phyloP scores from a whole-genome alignment of 371 early-diverging fungal genomes.

The Mortierella sp. region DNA sequence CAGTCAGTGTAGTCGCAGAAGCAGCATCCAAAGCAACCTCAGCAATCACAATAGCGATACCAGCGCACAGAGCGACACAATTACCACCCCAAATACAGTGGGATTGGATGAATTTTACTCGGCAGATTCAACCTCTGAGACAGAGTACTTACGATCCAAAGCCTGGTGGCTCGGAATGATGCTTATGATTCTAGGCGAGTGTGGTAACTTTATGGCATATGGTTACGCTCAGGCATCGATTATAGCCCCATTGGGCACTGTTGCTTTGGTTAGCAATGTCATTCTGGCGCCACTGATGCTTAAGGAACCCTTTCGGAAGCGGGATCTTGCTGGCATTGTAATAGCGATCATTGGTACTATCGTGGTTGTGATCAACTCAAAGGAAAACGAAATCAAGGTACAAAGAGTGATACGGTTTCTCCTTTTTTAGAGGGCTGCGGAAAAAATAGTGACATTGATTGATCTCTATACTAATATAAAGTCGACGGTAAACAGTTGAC shows the following conservation, averaged over 20 bases:
- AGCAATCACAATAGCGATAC: slow-evolving; percentile 37
- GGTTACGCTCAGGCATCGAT: slow-evolving; percentile 87
- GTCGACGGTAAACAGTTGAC: slow-evolving; percentile 61
- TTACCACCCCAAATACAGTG: slow-evolving; percentile 13
- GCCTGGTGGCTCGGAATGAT: slow-evolving; percentile 83
- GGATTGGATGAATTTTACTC: slow-evolving; percentile 20
- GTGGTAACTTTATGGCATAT: slow-evolving; percentile 71
- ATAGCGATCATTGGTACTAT: slow-evolving; percentile 79
- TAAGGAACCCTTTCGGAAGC: slow-evolving; percentile 73
- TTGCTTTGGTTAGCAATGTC: slow-evolving; percentile 78
- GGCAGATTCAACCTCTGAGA: slow-evolving; percentile 31
- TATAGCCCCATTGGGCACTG: slow-evolving; percentile 85
- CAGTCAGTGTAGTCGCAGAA: slow-evolving; percentile 30
- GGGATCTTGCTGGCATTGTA: slow-evolving; percentile 76
- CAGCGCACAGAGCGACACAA: slow-evolving; percentile 36
- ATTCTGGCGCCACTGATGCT: slow-evolving; percentile 81
- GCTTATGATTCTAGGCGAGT: slow-evolving; percentile 81
- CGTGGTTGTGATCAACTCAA: slow-evolving; percentile 76
- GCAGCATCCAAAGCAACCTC: slow-evolving; percentile 20
- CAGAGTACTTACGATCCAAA: slow-evolving; percentile 69
- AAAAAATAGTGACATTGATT: not conserved
- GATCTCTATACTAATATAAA: not conserved
- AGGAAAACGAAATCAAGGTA: slow-evolving; percentile 71
- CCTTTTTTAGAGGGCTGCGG: not conserved
- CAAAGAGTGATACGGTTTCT: not conserved